A percentile compares a stretch with the other conserved stretches of the same genome.
phyloP scores from a whole-genome alignment of 225 moss, liverwort and hornwort genomes.

The Pseudisothecium myosuroides region DNA sequence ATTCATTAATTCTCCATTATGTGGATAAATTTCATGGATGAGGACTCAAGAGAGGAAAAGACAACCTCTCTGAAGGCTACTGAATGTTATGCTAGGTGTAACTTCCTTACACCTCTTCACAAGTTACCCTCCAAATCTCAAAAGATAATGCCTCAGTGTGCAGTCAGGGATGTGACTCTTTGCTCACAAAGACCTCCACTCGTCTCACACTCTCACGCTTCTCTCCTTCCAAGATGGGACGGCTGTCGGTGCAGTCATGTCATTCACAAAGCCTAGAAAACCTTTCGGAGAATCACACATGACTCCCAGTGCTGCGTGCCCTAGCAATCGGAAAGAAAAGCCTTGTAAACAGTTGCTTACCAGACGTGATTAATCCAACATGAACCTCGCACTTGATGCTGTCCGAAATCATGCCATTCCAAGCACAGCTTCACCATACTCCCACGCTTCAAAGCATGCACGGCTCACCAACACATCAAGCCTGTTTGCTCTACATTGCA shows the following conservation, averaged over 20 bases:
- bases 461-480: not conserved
- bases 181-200: not conserved
- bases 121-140: constrained; percentile 4
- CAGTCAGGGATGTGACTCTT: constrained; percentile 7
- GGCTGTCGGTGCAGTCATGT: not conserved
- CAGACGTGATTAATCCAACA: not conserved
- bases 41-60: too few relatives aligned
- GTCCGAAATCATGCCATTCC: not conserved
- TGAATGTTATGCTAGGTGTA: not conserved
- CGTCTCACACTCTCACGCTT: not conserved
- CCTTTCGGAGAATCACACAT: not conserved
- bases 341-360: not conserved
- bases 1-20: too few relatives aligned
- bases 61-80: too few relatives aligned
- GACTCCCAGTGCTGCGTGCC: too few relatives aligned
- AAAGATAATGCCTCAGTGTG: not conserved
- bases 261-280: not conserved
- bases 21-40: too few relatives aligned
- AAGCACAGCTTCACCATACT: not conserved
- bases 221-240: not conserved
- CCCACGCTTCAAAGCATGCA: not conserved
- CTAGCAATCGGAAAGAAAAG: not conserved
- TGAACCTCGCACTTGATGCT: constrained; percentile 1
- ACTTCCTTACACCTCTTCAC: not conserved
- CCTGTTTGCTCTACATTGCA: not conserved